Base-by-base conservation (phyloP, 1,284 basidiomycete species). In the Apiotrichum gracile region DNA sequence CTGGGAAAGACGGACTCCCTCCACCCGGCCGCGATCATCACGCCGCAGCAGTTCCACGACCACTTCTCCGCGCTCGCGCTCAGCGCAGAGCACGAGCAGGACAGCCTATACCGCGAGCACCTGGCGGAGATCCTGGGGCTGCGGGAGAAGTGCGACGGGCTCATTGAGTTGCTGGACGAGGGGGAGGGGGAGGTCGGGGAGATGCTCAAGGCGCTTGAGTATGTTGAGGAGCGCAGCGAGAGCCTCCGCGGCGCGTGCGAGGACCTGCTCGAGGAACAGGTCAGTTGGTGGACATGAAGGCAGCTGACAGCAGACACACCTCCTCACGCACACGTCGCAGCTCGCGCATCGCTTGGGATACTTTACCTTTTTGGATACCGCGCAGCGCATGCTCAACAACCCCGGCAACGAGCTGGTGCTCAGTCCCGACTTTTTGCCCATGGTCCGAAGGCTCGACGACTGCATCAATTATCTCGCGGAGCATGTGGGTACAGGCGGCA, bases 1-100 rank as follows among this genome's bases (percentile, higher is more conserved):
- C 74, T 35, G 70, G 72, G 54, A 47, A 53, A 25, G 48, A 47
- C 57, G 47, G 76, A 73, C 47, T 64, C 68, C 16, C 66, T 70
- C 35, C 73, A 66, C 52, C 67, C 64, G 1, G n/a, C 26, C 80
- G 84, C 68, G 75, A 84, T 97, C 41, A 81, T 85, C 57, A 92
- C 89, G 0, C 85, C 90, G 0, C 89, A 96, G 65, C 88, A 93
- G 63, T 94, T 96, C 74, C 90, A 92, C 67, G 92, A 96, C 75
- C 94, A 91, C 85, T 92, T 91, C 70, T 81, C 87, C 0, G 79
- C 86, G 37, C 84, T 96, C 47, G 90, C 94, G 59, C 80, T 87
- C 19, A 86, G 86, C 1, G 88, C 94, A 29, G 86, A 91, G 14
- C 88, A 91, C 65, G 88, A 87, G 57, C 91, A 94, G 66, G 92